Base-by-base conservation (phyloP, 352 stramenopile genomes). In the Phytophthora chlamydospora region DNA sequence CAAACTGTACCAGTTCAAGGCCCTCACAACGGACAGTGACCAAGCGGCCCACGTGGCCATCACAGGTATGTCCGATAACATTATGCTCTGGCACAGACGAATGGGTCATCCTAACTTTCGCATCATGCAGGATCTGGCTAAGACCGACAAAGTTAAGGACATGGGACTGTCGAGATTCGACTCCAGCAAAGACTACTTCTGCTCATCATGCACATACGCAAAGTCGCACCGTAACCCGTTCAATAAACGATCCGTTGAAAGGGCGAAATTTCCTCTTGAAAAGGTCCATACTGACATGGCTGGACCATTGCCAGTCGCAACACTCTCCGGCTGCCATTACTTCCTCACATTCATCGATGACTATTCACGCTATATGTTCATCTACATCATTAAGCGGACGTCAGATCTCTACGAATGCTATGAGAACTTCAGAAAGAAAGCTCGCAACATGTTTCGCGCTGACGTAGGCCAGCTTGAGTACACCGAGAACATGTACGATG, bases 321-420 rank as follows among this genome's bases (percentile, higher is more conserved):
- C 24, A 27, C 3, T 27, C 24, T 27, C 24, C 3, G 24, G 24
- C 3, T 27, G 24, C 6, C 24, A 27, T 4, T 58, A 58, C 29
- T 64, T 64, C 34, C 16, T 54, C 6, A 41, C 38, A 21, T 54
- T 54, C 36, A 46, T 57, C 13, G 48, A 56, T 33, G 48, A 57
- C 40, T 60, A 58, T n/a, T 54, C 45, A 13, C 35, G 46, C 35
- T 58, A 45, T 38, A 58, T 52, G 56, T 58, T 44, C 39, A 51
- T 53, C 6, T 64, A 64, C 31, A 38, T 58, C 4, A 56, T 67
- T 16, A 48, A 47, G 13, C 17, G 24, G 1, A 52, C 47, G 14
- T 53, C 48, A 29, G 49, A 61, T 0, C 34, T 67, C 0, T 49
- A 58, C 24, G 44, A 17, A 10, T 64, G 47, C 17, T 58, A 58